Evolutionary conservation across 73 alveolate genomes (phyloP), one percentile per base, ranked within the genome.

Genomic region (Paramecium primaurelia): DNA sequence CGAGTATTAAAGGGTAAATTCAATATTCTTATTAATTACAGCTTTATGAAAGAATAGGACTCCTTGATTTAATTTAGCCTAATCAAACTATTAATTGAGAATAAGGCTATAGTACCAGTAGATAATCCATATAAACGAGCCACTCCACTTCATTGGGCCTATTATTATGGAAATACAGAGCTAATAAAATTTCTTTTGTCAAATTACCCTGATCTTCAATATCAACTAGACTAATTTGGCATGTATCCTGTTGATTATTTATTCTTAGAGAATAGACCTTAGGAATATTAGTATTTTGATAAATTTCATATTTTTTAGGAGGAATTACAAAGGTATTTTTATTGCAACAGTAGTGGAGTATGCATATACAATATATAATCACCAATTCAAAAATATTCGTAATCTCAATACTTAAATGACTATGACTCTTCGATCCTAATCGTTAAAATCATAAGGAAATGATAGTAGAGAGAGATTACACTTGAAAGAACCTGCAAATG

Each of bases 61-160:
- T 68, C 85, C 42, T 32, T 32, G 42, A 68, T 75, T 11, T 42
- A 75, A 42, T 38, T 38, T 38, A 75, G 59, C 20, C 36, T 42
- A 4, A 42, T 75, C 14, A 38, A 75, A 75, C 11, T 75, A n/a
- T 32, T 75, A 36, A 25, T 75, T 22, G 88, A 75, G n/a, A 32
- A 75, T 25, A 42, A 42, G 14, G 88, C 88, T 26, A 20, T 38
- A 20, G 47, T 75, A 3, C 38, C 32, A 7, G n/a, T 36, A 6
- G 34, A 34, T 30, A 42, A 42, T 42, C 10, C 22, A 34, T 12
- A 36, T 75, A 28, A 64, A 64, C 2, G 88, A 42, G 68, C 88
- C 0, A 75, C 38, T 75, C 88, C 88, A 30, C 59, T 75, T 22
- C 88, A 75, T 75, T 75, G 88, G 88, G 88, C 88, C 14, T 75